Conservation (phyloP, 2,329 filamentous ascomycete species). For the Leptographium flavum region DNA sequence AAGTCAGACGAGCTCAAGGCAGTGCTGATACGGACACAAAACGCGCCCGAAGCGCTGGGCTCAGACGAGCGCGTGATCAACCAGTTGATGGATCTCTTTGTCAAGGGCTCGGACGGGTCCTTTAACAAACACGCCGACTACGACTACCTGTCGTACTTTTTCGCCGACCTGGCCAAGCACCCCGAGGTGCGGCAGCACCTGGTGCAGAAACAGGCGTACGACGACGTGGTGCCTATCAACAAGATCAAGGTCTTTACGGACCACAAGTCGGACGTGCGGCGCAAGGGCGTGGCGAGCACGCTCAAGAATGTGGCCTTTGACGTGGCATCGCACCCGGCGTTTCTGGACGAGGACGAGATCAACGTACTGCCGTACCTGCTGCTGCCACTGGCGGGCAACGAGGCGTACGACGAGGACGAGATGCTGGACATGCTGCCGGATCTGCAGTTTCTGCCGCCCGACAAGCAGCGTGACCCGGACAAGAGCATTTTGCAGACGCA, state of each 20-base stretch:
- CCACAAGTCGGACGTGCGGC: constrained; percentile 66
- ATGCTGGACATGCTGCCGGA: constrained; percentile 77
- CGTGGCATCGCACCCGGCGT: constrained; percentile 52
- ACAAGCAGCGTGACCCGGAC: constrained; percentile 76
- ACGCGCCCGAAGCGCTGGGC: constrained; percentile 53
- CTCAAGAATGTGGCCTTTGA: constrained; percentile 93
- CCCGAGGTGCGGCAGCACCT: constrained; percentile 63
- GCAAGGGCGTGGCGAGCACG: constrained; percentile 88
- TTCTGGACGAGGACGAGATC: constrained; percentile 58
- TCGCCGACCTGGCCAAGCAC: constrained; percentile 83
- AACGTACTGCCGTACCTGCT: constrained; percentile 81
- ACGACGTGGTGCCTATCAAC: constrained; percentile 72
- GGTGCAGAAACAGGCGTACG: constrained; percentile 58
- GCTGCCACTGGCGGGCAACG: constrained; percentile 72
- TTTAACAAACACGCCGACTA: constrained; percentile 80
- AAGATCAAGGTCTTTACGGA: constrained; percentile 94
- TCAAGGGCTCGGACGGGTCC: constrained; percentile 69
- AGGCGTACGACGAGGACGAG: constrained; percentile 82
- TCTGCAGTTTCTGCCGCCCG: constrained; percentile 73
- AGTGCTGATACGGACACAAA: constrained; percentile 54
- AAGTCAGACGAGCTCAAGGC: constrained; percentile 64
- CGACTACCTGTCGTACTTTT: constrained; percentile 87
- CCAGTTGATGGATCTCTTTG: constrained; percentile 89
- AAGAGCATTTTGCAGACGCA: constrained; percentile 68
- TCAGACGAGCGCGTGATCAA: constrained; percentile 66